phyloP scores from a whole-genome alignment of 805 yeast genomes.

The Saccharomyces mikatae region DNA sequence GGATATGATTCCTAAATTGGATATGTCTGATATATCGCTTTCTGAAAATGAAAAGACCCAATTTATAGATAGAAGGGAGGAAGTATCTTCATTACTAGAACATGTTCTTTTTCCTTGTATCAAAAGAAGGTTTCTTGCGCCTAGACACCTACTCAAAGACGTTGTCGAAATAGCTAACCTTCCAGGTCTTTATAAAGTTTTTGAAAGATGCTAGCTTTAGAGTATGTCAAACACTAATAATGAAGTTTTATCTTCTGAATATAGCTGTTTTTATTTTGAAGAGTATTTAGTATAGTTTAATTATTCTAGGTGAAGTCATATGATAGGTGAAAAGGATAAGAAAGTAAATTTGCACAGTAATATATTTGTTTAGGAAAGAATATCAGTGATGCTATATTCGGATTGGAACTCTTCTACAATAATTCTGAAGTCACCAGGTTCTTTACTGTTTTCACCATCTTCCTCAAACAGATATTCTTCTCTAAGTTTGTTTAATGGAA shows the following conservation, averaged over 20 bases:
- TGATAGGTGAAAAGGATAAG: neutral
- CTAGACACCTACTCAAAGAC: slow-evolving; percentile 41
- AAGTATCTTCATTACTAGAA: slow-evolving; percentile 40
- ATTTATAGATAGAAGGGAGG: slow-evolving; percentile 23
- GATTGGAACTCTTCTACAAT: slow-evolving; percentile 17
- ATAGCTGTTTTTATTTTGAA: neutral
- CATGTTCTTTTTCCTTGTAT: slow-evolving; percentile 56
- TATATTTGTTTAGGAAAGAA: slow-evolving; percentile 4
- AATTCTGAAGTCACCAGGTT: slow-evolving; percentile 10
- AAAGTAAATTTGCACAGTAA: neutral
- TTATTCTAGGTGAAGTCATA: neutral
- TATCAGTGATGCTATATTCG: slow-evolving; percentile 11
- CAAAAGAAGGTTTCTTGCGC: slow-evolving; percentile 56
- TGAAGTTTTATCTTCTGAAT: neutral
- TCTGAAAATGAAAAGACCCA: slow-evolving; percentile 20
- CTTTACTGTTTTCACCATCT: slow-evolving; percentile 3
- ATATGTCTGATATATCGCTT: slow-evolving; percentile 10
- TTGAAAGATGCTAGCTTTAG: slow-evolving; percentile 73
- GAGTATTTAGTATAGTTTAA: neutral
- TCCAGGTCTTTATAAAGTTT: slow-evolving; percentile 85
- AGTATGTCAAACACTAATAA: neutral
- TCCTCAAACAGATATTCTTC: neutral
- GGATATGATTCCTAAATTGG: slow-evolving; percentile 32
- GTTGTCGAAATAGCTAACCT: slow-evolving; percentile 82
- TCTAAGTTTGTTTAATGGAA: neutral